A percentile compares a stretch with the other conserved stretches of the same genome.
Conservation (phyloP, 495 filamentous ascomycete species). For the Darksidea phi region DNA sequence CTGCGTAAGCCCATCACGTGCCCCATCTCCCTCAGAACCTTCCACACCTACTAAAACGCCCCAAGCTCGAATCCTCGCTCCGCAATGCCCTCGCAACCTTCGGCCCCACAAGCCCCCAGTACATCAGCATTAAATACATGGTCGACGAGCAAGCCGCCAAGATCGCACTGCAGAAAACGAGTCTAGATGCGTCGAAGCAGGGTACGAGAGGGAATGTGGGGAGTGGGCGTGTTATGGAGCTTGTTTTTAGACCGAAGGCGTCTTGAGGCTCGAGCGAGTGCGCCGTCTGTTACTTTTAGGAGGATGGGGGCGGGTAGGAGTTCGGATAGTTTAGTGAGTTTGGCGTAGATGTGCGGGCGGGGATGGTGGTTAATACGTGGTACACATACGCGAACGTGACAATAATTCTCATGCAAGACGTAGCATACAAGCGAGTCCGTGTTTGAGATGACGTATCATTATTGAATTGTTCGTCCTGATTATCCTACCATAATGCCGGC, state of each 20-base stretch:
- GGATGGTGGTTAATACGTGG: too few species aligned
- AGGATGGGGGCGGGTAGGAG: background rate
- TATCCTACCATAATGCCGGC: too few species aligned
- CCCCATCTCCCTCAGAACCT: background rate
- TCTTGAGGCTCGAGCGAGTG: background rate
- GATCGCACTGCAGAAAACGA: background rate
- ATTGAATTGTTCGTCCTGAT: too few species aligned
- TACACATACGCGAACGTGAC: too few species aligned
- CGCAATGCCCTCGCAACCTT: constrained; percentile 38
- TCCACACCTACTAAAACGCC: background rate
- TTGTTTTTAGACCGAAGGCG: constrained; percentile 27
- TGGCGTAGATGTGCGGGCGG: too few species aligned
- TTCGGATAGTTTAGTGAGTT: background rate
- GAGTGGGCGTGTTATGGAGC: constrained; percentile 10
- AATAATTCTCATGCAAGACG: too few species aligned
- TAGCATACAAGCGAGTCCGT: too few species aligned
- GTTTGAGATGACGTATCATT: too few species aligned
- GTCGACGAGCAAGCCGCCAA: constrained; percentile 29
- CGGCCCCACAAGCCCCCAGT: constrained; percentile 34
- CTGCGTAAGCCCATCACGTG: background rate
- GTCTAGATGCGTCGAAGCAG: background rate
- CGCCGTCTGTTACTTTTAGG: too few species aligned
- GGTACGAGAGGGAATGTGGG: background rate
- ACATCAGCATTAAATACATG: constrained; percentile 27
- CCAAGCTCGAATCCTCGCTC: constrained; percentile 34